Base-by-base conservation (phyloP, 495 filamentous ascomycete species). In the Penicillium dipodomyicola region DNA sequence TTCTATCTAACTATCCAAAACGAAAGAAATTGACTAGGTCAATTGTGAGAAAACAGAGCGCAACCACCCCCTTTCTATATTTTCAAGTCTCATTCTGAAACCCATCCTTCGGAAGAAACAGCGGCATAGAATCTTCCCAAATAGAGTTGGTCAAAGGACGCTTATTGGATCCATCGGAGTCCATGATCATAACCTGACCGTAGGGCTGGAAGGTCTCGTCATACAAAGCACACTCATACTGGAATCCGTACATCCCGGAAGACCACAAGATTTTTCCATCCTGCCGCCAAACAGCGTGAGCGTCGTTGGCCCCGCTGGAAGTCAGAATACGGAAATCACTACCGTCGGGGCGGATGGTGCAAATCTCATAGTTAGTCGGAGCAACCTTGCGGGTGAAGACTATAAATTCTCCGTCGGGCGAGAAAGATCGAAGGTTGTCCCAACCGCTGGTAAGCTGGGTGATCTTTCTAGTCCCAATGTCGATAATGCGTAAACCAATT, bases 281-380 rank as follows among this genome's bases (percentile, higher is more conserved):
- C 9, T 61, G 52, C 9, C 64, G 61, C 75, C 76, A 79, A 0
- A 74, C 70, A 10, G 74, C 73, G 58, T 75, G 73, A 0, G 73
- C 74, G 63, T 77, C 74, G 49, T 77, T 75, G 19, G 72, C 68
- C 8, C 59, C 59, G 49, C 67, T 70, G 27, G 48, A 61, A 1
- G 74, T 75, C n/a, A 76, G 47, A 4, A 65, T 49, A 8, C 44
- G 59, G 25, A 76, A 54, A 35, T 72, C 70, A 0, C 62, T 68
- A 0, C 74, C 73, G 55, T 78, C 69, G 1, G 71, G 65, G 2
- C 57, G 52, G 33, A 77, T 72, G 8, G 72, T 77, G 55, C 61
- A 70, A 8, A 77, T 57, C 25, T 76, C 73, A 51, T 67, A 78
- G 56, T 70, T 68, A 6, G 57, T 66, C 7, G 49, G 45, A 46